These are phyloP conservation scores for Tetrahymena malaccensis DNA, from an alignment of 73 alveolate genomes.

Conservation along the genomic window DNA sequence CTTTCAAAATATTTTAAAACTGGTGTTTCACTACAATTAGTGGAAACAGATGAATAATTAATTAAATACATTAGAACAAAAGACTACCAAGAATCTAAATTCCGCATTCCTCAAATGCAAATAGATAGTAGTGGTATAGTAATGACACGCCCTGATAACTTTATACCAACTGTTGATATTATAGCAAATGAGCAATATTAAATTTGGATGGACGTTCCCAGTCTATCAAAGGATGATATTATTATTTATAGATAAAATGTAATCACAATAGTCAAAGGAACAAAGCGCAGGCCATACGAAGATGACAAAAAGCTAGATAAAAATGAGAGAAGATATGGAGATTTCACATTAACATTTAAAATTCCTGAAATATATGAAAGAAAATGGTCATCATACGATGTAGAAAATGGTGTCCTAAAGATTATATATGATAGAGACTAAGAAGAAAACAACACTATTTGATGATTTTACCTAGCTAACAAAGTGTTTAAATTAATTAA, in stretches of 20 bases:
- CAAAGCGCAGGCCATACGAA: slow-evolving; percentile 17
- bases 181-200: slow-evolving; percentile 34
- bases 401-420: slow-evolving; percentile 34
- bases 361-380: slow-evolving; percentile 44
- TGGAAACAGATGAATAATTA: slow-evolving; percentile 2
- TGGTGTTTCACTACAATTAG: not conserved
- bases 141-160: slow-evolving; percentile 38
- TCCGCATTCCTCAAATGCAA: slow-evolving; percentile 26
- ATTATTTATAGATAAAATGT: slow-evolving; percentile 27
- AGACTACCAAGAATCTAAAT: slow-evolving; percentile 1
- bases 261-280: slow-evolving; percentile 16
- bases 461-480: not conserved
- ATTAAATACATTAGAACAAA: slow-evolving; percentile 11
- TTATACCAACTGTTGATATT: slow-evolving; percentile 38
- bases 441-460: slow-evolving; percentile 9
- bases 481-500: no score
- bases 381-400: slow-evolving; percentile 23
- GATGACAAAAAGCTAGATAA: slow-evolving; percentile 14
- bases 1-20: slow-evolving; percentile 37
- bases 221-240: slow-evolving; percentile 29
- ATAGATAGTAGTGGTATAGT: slow-evolving; percentile 36
- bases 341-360: slow-evolving; percentile 22
- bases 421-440: slow-evolving; percentile 34
- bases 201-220: slow-evolving; percentile 44
- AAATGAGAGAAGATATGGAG: slow-evolving; percentile 45